Evolutionary conservation across 352 stramenopile species (phyloP).

Genomic region (Phytophthora nicotianae): DNA sequence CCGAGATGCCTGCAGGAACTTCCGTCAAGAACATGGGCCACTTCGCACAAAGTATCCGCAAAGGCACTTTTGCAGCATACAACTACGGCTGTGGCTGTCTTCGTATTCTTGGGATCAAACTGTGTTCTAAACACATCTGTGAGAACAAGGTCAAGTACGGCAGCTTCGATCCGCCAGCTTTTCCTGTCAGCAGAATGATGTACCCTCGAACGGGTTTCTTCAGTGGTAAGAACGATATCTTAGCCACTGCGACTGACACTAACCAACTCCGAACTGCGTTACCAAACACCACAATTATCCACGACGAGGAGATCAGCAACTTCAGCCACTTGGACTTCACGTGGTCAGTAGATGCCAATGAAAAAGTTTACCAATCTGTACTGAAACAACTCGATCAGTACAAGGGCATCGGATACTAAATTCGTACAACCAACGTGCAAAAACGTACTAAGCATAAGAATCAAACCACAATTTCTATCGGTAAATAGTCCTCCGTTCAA

Average conservation of each 20-base stretch:
- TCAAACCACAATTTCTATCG: conserved; percentile 28
- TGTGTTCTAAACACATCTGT: conserved; percentile 43
- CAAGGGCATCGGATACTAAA: conserved; percentile 40
- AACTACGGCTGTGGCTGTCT: conserved; percentile 56
- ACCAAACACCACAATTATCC: conserved; percentile 40
- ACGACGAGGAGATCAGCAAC: conserved; percentile 37
- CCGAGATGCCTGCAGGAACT: conserved; percentile 52
- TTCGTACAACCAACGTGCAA: conserved; percentile 13
- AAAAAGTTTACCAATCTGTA: conserved; percentile 51
- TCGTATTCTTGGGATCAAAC: conserved; percentile 28
- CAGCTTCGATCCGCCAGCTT: conserved; percentile 44
- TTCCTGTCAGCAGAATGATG: conserved; percentile 35
- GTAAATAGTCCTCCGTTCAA: conserved; percentile 26
- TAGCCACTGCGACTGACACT: conserved; percentile 39
- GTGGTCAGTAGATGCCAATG: conserved; percentile 44
- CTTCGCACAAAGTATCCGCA: conserved; percentile 55
- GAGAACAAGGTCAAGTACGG: conserved; percentile 59
- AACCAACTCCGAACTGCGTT: conserved; percentile 38
- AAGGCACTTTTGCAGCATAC: conserved; percentile 47
- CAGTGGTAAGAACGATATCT: conserved; percentile 38
- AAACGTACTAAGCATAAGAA: conserved; percentile 17
- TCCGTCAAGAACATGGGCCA: conserved; percentile 63
- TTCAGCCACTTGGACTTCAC: conserved; percentile 66
- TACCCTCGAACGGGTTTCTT: conserved; percentile 54
- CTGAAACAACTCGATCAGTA: conserved; percentile 48